These are phyloP conservation scores for Draba incana DNA, from an alignment of 345 rosid species.

Conservation along the genomic window DNA sequence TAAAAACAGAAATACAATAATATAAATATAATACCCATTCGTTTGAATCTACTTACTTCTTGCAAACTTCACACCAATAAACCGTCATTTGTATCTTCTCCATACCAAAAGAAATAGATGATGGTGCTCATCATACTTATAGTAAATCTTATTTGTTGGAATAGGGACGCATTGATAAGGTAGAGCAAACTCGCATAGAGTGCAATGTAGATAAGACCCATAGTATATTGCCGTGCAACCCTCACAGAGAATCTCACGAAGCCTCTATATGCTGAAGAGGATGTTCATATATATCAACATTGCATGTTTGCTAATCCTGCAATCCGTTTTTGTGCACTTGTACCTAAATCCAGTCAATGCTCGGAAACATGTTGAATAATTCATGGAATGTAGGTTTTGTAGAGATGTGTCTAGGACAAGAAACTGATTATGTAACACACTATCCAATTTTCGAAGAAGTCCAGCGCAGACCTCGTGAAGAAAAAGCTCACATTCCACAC, in stretches of 20 bases:
- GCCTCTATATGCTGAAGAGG: slow-evolving; percentile 3
- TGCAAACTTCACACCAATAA: slow-evolving; percentile 3
- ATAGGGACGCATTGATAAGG: not conserved
- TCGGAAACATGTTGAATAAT: not conserved
- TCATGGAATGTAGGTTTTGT: not conserved
- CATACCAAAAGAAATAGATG: not conserved
- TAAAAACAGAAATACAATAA: no score
- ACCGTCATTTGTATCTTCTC: not conserved
- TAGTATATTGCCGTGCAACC: slow-evolving; percentile 2
- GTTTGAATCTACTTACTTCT: slow-evolving; percentile 1
- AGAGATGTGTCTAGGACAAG: not conserved
- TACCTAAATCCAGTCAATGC: not conserved
- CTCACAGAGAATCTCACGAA: not conserved
- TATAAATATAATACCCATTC: no score
- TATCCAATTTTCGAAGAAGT: slow-evolving; percentile 48
- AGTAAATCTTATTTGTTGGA: not conserved
- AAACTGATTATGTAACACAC: slow-evolving; percentile 8
- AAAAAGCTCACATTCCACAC: no score
- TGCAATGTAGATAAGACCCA: slow-evolving; percentile 7
- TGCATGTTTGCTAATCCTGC: not conserved
- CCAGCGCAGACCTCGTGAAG: slow-evolving; percentile 44
- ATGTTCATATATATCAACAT: slow-evolving; percentile 23
- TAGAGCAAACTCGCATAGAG: not conserved
- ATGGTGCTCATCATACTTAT: slow-evolving; percentile 10
- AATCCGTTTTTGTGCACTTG: not conserved